Base-by-base conservation (phyloP, 2,329 filamentous ascomycete genomes). In the Chaetothyriales sp. region DNA sequence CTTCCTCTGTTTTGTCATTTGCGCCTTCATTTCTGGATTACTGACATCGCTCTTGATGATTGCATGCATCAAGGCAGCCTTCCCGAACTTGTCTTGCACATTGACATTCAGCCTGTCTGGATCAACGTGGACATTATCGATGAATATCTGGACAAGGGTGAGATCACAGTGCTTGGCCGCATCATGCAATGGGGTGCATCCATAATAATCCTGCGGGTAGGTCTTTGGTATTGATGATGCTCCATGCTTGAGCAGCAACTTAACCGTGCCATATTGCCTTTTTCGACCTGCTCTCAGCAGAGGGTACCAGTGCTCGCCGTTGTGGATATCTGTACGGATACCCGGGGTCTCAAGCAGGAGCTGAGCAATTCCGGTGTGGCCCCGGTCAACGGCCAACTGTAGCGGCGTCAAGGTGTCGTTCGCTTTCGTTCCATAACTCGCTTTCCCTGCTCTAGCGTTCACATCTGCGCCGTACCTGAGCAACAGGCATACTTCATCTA, bases 51-150 rank as follows among this genome's bases (percentile, higher is more conserved):
- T 36, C 47, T 54, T 53, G 46, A 55, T 51, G 19, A 56, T 49
- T 6, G 57, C 55, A 36, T 59, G 55, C 55, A 59, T 59, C 20
- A 59, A 18, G 9, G 57, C 51, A 5, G 57, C 57, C 32, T 56
- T 54, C 28, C 57, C 53, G 26, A 57, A 59, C 7, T 42, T 47
- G 44, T 59, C 57, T 32, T 53, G 51, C 12, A 45, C 49, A 18
- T 58, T 52, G 18, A 55, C 48, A 39, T 39, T 15, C 32, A 39
- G 15, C 32, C 10, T 39, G 44, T 54, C 48, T 12, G 50, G n/a
- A 12, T 50, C 32, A 3, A 32, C 47, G 6, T 43, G 26, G 32
- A 25, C 45, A 18, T 39, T 39, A 32, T 53, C 51, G 25, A 55
- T 22, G 5, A 59, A 49, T 6, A 56, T 50, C 42, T 55, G 52